Evolutionary conservation across 768 basidiomycete genomes (phyloP), one percentile per base, ranked within the genome.

Genomic region (Termitomyces sp.): DNA sequence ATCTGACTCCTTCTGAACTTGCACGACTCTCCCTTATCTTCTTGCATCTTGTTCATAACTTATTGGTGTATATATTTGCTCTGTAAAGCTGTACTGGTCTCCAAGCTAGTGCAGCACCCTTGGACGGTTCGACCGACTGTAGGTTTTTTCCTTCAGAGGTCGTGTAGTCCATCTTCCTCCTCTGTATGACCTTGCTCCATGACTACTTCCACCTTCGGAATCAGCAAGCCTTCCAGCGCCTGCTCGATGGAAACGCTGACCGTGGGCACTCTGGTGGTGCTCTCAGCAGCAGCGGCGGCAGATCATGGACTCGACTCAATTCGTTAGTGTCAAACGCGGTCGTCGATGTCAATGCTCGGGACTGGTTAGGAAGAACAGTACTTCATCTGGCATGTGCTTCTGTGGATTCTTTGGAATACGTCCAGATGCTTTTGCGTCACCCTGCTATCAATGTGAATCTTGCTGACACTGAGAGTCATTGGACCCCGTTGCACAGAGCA

Each of bases 401-500:
- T 19, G 65, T 77, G 23, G 89, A 89, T 31, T 80, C 83, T 46
- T 69, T 91, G 61, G 89, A 93, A 63, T 98, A 89, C 67, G 82
- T 91, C 42, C 78, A 84, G 51, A 74, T 89, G 54, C 75, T 98
- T 5, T 78, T 98, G 50, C 79, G 81, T 17, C 87, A 92, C 61
- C 84, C 91, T 1, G 71, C 75, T 23, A 76, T 94, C 68, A 86
- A 89, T 55, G 83, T 93, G 62, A 98, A 98, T 63, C 56, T 89
- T 7, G 73, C 75, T 42, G 96, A 99, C 70, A 68, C 68, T 53
- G 96, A 98, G 76, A 91, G 83, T 56, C 87, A 87, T 55, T 98
- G 94, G 90, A 96, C 93, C 1, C 82, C 95, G 7, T 74, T 98
- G 21, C 96, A 99, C 65, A 76, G 94, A 48, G 91, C 91, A 1